Percentiles rank a stretch among this genome's conserved stretches.
Evolutionary conservation across 208 protist genomes (phyloP).

Genomic region (Trypanosoma grayi): DNA sequence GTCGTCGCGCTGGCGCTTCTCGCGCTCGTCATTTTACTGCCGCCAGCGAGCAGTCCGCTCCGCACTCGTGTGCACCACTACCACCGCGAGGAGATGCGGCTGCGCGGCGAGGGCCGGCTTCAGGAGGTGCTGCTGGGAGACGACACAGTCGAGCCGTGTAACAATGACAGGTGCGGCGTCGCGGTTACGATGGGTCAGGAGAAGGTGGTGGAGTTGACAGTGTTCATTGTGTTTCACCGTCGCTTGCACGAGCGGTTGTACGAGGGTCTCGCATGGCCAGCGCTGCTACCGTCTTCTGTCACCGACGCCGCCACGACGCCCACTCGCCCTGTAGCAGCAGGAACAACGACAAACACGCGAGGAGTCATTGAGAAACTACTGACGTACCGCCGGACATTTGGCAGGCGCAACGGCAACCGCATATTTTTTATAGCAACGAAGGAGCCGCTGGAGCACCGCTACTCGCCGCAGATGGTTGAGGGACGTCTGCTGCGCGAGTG

Average conservation of each 20-base stretch:
- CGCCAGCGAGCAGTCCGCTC: neutral
- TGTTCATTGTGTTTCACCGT: slow-evolving; percentile 25
- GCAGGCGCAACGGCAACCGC: slow-evolving; percentile 6
- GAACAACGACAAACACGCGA: too few relatives aligned
- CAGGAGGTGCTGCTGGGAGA: neutral
- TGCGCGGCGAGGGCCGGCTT: neutral
- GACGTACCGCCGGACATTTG: neutral
- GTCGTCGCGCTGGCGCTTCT: slow-evolving; percentile 3
- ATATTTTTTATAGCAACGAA: slow-evolving; percentile 25
- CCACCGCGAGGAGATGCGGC: slow-evolving; percentile 10
- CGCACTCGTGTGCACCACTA: slow-evolving; percentile 4
- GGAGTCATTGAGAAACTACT: neutral
- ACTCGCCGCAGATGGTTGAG: neutral
- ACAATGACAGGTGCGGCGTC: neutral
- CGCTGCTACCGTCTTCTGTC: neutral
- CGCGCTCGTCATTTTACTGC: slow-evolving; percentile 7
- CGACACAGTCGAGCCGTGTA: neutral
- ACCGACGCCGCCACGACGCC: neutral
- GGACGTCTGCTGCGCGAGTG: slow-evolving; percentile 19
- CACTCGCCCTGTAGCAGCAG: too few relatives aligned
- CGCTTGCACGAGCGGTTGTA: slow-evolving; percentile 10
- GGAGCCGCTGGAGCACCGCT: neutral
- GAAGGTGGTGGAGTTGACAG: slow-evolving; percentile 5
- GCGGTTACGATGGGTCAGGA: neutral
- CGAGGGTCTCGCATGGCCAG: slow-evolving; percentile 8